Evolutionary conservation across 176 grass and related monocot genomes (phyloP), one percentile per base, ranked within the genome.

Genomic region (Dendrocalamus sinicus): DNA sequence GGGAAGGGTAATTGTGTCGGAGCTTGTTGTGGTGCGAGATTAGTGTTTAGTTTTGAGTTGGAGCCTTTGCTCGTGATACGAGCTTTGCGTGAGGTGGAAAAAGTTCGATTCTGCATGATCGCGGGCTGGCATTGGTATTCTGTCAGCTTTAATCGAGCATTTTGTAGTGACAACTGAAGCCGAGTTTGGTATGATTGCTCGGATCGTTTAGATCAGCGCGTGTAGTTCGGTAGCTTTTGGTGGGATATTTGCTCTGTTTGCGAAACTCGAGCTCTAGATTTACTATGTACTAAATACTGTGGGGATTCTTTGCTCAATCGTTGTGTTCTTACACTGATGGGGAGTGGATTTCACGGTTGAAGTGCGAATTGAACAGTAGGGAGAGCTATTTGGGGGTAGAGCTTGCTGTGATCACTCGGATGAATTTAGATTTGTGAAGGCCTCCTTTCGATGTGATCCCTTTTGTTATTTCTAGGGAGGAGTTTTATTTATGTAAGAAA

Each of bases 121-220:
- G 1, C 48, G 66, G 6, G 23, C 20, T 87, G n/a, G 8, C 48
- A 82, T 61, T 82, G 50, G 48, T 88, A 12, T 20, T 83, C 6
- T 30, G 53, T 3, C 4, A 9, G 15, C 53, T 71, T 28, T 24
- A 83, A 26, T 77, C 3, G 20, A 63, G 41, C 39, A 41, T 55
- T 77, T 62, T 24, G 41, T 50, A 41, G 52, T n/a, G 32, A 10
- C 77, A 61, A 43, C 17, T 15, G 51, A 9, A 65, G 11, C 32
- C 8, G 12, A 8, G 37, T 78, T 61, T 78, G 54, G 20, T 55
- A n/a, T 54, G 7, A 39, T 83, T 48, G 35, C 32, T 72, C 0
- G 3, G 3, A 54, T 60, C 28, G 14, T n/a, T 78, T 16, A 11
- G 55, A 62, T 44, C 55, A 61, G 23, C 22, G 5, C 1, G 5